A percentile compares a stretch with the other conserved stretches of the same genome.
phyloP scores from a whole-genome alignment of 139 green algal species.

The Volvox reticuliferus region DNA sequence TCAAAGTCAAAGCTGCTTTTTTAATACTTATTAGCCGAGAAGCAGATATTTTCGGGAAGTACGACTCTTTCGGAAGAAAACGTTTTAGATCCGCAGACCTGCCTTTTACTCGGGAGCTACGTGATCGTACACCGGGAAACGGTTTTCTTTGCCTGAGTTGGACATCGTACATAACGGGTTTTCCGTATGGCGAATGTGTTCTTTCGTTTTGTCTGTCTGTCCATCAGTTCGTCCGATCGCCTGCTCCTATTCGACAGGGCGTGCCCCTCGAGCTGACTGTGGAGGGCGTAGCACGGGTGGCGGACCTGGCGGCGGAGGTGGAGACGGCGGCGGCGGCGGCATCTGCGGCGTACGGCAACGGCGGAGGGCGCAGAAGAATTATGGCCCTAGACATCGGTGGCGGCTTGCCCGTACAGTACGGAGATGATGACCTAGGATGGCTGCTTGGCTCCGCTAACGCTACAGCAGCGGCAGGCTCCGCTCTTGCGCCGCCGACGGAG shows the following conservation, averaged over 20 bases:
- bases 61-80: no score
- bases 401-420: slow-evolving; percentile 54
- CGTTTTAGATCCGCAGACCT: no score
- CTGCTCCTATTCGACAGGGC: neutral
- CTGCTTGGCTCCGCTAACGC: neutral
- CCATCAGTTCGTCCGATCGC: neutral
- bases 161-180: no score
- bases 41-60: no score
- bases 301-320: slow-evolving; percentile 6
- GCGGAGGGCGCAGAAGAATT: neutral
- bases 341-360: neutral
- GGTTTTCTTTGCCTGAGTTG: no score
- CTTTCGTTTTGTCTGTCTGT: neutral
- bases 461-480: no score
- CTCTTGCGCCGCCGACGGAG: no score
- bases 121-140: no score
- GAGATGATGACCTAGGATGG: slow-evolving; percentile 31
- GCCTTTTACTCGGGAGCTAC: no score
- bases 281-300: slow-evolving; percentile 25
- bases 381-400: slow-evolving; percentile 50
- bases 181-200: no score
- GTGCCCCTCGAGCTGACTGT: slow-evolving; percentile 39
- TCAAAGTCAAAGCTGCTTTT: no score
- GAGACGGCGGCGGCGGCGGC: neutral
- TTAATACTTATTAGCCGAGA: no score